Evolutionary conservation across 441 rosid genomes (phyloP).

Genomic region (Dalechampia spathulata): DNA sequence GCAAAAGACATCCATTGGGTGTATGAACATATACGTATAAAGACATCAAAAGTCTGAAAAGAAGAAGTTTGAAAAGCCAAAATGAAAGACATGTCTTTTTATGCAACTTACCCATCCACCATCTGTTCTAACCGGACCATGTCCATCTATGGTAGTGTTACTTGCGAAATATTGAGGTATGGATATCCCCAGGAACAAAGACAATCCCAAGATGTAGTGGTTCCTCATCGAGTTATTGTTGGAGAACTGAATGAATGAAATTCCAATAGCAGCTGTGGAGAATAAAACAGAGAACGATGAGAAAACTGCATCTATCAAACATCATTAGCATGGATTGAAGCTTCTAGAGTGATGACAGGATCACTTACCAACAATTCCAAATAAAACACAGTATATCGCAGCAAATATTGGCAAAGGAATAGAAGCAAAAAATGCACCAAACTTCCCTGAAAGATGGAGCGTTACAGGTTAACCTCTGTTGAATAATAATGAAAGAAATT

Average conservation of each 20-base stretch:
- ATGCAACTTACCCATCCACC: constrained; percentile 78
- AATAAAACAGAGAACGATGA: not conserved
- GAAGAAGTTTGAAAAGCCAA: not conserved
- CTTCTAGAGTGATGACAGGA: not conserved
- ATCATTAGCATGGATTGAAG: no score
- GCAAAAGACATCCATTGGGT: not conserved
- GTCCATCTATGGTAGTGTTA: constrained; percentile 39
- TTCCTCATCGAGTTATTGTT: constrained; percentile 85
- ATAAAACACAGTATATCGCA: constrained; percentile 77
- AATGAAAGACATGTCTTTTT: not conserved
- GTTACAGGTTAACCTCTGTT: no score
- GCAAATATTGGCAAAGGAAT: constrained; percentile 88
- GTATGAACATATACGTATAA: not conserved
- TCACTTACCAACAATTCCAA: constrained; percentile 86
- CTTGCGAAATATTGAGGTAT: constrained; percentile 65
- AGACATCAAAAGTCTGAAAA: not conserved
- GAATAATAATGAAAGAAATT: not conserved
- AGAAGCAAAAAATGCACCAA: constrained; percentile 95
- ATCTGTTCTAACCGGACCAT: constrained; percentile 68
- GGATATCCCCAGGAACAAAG: constrained; percentile 81
- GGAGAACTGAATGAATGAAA: constrained; percentile 76
- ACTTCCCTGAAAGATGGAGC: constrained; percentile 48
- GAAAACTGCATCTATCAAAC: not conserved
- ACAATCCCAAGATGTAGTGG: constrained; percentile 67
- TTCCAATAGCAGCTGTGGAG: constrained; percentile 66